Evolutionary conservation across 2,329 filamentous ascomycete species (phyloP), one percentile per base, ranked within the genome.

Genomic region (Ophiobolus disseminans): DNA sequence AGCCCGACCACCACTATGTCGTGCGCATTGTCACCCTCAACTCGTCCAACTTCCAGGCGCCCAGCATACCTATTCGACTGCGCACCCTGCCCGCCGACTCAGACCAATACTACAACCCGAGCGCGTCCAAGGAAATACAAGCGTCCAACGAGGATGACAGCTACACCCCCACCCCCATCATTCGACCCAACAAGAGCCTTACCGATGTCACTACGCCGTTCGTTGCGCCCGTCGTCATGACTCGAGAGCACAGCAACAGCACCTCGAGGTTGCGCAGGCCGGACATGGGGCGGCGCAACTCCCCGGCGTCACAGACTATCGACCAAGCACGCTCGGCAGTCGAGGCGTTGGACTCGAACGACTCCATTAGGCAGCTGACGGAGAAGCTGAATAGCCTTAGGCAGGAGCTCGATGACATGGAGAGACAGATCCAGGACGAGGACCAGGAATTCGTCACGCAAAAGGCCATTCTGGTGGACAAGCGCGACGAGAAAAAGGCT

Each of bases 11-110:
- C 64, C 95, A 92, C 65, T 97, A 97, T 75, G 95, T 96, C 58
- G 87, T 99, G 21, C 88, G 93, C 51, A 90, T 97, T 44, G 89
- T 97, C 60, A 91, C 93, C 30, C 88, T 97, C 44, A 96, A 93
- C 39, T 85, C 88, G 22, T 91, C 92, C 60, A 95, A 94, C 72
- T 97, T 97, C 65, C 91, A 96, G 68, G 91, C 92, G 0, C 89
- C 90, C 28, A 97, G 94, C 71, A 82, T 86, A 4, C 85, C 95
- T 28, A 86, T 97, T 56, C 88, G 94, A 45, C 80, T 99, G 45
- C 85, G 89, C 62, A 97, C 94, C 14, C 75, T 78, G 47, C 65
- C 72, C 21, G 68, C 73, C 37, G 63, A 67, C 16, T 75, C 76
- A 2, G 70, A 68, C 28, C 76, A 79, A 50, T 78, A 73, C 55